Evolutionary conservation across 495 filamentous ascomycete species (phyloP).

Genomic region (Physcia stellaris): DNA sequence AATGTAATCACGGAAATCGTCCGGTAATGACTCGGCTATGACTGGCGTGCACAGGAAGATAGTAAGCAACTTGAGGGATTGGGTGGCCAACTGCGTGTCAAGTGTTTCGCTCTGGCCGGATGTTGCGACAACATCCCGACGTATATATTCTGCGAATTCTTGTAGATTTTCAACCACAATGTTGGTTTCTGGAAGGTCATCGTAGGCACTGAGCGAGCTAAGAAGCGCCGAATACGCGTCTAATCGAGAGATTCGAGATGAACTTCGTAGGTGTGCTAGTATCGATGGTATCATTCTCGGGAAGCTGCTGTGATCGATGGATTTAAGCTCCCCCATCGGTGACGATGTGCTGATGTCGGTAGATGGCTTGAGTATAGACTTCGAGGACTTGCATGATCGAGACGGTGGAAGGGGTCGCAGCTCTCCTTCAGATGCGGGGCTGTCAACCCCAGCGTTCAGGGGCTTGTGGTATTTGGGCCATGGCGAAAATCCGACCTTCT

Average conservation of each 20-base stretch:
- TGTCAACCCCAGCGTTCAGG: constrained; percentile 31
- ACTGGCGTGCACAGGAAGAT: constrained; percentile 56
- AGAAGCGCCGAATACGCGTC: constrained; percentile 78
- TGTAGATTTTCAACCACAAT: constrained; percentile 62
- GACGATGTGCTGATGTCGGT: constrained; percentile 28
- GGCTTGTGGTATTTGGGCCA: constrained; percentile 58
- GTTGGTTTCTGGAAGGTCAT: constrained; percentile 55
- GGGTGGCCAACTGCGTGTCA: constrained; percentile 53
- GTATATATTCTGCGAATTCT: constrained; percentile 61
- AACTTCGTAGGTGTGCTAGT: constrained; percentile 60
- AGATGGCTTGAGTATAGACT: constrained; percentile 71
- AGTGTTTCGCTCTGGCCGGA: constrained; percentile 28
- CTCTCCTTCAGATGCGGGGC: constrained; percentile 29
- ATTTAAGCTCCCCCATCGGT: constrained; percentile 21
- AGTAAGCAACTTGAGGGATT: constrained; percentile 60
- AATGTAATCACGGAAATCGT: constrained; percentile 66
- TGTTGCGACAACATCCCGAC: constrained; percentile 55
- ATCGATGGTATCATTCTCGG: constrained; percentile 75
- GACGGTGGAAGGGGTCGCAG: constrained; percentile 40
- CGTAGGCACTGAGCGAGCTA: constrained; percentile 61
- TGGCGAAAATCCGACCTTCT: constrained; percentile 65
- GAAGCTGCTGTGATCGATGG: constrained; percentile 31
- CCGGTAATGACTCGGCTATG: constrained; percentile 48
- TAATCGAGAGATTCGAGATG: constrained; percentile 51
- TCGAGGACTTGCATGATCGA: constrained; percentile 52